These are phyloP conservation scores for Barnettozyma botsteinii DNA, from an alignment of 805 yeast genomes.

Conservation along the genomic window DNA sequence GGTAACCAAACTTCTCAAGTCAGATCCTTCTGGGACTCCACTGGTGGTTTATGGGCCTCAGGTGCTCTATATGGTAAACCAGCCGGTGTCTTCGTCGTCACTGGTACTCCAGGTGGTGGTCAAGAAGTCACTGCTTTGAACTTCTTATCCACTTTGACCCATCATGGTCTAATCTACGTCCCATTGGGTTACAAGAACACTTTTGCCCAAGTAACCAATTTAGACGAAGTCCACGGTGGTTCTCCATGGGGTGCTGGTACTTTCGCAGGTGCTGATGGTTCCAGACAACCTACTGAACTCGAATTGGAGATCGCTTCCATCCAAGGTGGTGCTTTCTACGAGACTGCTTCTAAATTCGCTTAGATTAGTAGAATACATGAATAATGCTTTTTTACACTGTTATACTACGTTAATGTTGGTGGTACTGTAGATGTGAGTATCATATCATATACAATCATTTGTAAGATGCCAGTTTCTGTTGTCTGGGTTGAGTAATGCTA, in stretches of 20 bases:
- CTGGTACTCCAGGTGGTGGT: constrained; percentile 74
- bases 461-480: too few species aligned
- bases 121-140: constrained; percentile 63
- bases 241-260: constrained; percentile 88
- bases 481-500: too few species aligned
- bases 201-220: constrained; percentile 47
- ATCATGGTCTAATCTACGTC: constrained; percentile 71
- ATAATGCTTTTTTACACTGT: too few species aligned
- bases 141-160: constrained; percentile 52
- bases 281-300: constrained; percentile 56
- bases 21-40: constrained; percentile 65
- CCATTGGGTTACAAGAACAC: constrained; percentile 67
- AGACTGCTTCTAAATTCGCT: constrained; percentile 32
- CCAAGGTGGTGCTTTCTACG: constrained; percentile 65
- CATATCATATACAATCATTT: too few species aligned
- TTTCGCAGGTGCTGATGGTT: constrained; percentile 69
- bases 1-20: constrained; percentile 78
- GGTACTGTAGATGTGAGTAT: too few species aligned
- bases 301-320: constrained; percentile 57
- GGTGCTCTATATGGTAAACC: constrained; percentile 69
- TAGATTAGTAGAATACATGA: neutral
- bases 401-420: too few species aligned
- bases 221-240: constrained; percentile 71
- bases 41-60: constrained; percentile 70
- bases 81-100: constrained; percentile 64